These are phyloP conservation scores for Waltiozyma sp. DNA, from an alignment of 1,139 yeast species.

Conservation along the genomic window DNA sequence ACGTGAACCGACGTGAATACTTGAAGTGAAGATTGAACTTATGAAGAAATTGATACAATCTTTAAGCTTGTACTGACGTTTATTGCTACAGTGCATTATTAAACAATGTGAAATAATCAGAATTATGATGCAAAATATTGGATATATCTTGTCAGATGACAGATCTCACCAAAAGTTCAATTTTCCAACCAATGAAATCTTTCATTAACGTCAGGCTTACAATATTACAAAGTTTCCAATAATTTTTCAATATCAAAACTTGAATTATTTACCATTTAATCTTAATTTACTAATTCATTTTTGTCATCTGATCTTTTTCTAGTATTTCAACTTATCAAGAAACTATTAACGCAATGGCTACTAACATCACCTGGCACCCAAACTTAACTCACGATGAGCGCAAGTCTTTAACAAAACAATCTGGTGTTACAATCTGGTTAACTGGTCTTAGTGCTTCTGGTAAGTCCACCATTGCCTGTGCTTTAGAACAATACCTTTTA, in stretches of 20 bases:
- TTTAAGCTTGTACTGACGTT: too few species aligned
- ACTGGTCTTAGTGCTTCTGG: conserved; percentile 95
- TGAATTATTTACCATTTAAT: too few species aligned
- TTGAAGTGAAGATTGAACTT: not conserved
- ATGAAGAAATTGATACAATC: conserved; percentile 1
- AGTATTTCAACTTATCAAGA: not conserved
- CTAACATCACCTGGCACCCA: conserved; percentile 93
- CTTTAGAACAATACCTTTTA: conserved; percentile 72
- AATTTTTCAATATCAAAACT: too few species aligned
- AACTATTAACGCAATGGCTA: conserved; percentile 59
- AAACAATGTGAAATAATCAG: too few species aligned
- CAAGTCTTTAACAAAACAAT: conserved; percentile 56
- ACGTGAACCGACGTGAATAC: not conserved
- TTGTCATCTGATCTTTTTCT: not conserved
- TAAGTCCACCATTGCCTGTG: conserved; percentile 90
- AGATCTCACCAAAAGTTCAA: too few species aligned
- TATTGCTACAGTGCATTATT: too few species aligned
- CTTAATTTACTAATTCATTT: too few species aligned
- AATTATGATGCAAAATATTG: too few species aligned
- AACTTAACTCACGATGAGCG: conserved; percentile 82
- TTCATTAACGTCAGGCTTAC: too few species aligned
- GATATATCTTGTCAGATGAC: too few species aligned
- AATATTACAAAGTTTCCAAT: too few species aligned
- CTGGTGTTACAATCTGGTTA: conserved; percentile 87
- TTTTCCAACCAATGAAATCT: too few species aligned